Conservation (phyloP, 1,139 yeast genomes). For the Arxiozyma slooffiae region DNA sequence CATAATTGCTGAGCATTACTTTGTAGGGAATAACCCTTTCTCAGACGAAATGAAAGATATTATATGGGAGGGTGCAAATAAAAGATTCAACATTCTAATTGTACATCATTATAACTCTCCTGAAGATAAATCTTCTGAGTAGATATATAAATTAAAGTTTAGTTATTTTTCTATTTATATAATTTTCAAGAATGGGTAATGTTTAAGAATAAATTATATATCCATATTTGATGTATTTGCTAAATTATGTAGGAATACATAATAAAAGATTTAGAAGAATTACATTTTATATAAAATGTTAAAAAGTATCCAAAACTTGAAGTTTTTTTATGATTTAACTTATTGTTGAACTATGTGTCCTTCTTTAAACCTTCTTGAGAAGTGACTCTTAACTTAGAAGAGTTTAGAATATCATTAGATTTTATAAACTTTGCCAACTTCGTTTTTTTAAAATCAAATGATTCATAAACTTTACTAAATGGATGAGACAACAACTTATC, state of each 20-base stretch:
- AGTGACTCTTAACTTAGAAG: constrained; percentile 25
- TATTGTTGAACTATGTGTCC: not conserved
- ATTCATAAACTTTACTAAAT: constrained; percentile 43
- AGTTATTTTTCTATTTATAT: not conserved
- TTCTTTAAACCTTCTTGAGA: constrained; percentile 16
- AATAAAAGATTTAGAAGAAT: no score
- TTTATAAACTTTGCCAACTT: constrained; percentile 49
- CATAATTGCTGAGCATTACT: constrained; percentile 20
- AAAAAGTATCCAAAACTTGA: no score
- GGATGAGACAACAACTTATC: constrained; percentile 50
- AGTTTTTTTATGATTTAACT: no score
- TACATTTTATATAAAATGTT: no score
- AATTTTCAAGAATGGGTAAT: not conserved
- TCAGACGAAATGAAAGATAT: constrained; percentile 16
- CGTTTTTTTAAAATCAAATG: constrained; percentile 56
- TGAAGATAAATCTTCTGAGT: not conserved
- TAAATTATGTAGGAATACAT: no score
- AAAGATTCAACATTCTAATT: constrained; percentile 19
- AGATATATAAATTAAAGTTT: not conserved
- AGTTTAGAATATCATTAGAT: constrained; percentile 38
- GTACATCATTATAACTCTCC: constrained; percentile 16
- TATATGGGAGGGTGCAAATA: constrained; percentile 18
- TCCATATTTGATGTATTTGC: no score
- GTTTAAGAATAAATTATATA: no score
- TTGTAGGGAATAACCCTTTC: constrained; percentile 16